Evolutionary conservation across 2,329 filamentous ascomycete species (phyloP), one percentile per base, ranked within the genome.

Genomic region (Curvularia sp.): DNA sequence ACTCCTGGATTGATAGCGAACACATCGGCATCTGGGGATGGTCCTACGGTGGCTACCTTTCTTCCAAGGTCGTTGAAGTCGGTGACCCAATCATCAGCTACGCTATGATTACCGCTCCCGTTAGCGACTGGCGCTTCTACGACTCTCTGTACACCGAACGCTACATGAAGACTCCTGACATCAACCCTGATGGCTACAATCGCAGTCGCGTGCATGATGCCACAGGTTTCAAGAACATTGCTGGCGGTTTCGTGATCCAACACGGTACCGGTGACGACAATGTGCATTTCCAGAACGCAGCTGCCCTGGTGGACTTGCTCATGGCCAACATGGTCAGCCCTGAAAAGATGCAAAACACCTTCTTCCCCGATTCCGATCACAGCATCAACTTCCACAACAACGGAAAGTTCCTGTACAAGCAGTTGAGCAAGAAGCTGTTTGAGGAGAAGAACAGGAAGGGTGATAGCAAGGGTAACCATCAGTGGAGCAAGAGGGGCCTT

Each of bases 241-340:
- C 79, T 0, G 88, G 88, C 3, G 82, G 83, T 2, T 85, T 89
- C 60, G 78, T 86, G 5, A 80, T 91, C 42, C 82, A 87, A 59
- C 88, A 91, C 67, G 88, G 88, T 0, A 85, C 86, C 0, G 87
- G 87, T 0, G 88, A 91, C 61, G 88, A 90, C 65, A 91, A 91
- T 50, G 88, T 90, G 13, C 88, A 91, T 68, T 90, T 88, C 70
- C 87, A 90, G 75, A 86, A 91, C 60, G 68, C 83, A 0, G 87
- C 87, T 0, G 86, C 83, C 0, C 73, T 91, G 32, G 77, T 87
- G 0, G 87, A 91, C 65, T 72, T 87, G 21, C 75, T 91, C 0
- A 84, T 90, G 30, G 82, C 83, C 0, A 82, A 76, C 0, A 84
- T 83, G 0, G 85, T 90, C 0, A 81, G 82, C 0, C 85, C 87